A percentile compares a stretch with the other conserved stretches of the same genome.
These are phyloP conservation scores for Chrysoporthe puriensis DNA, from an alignment of 2,329 filamentous ascomycete genomes.

Conservation along the genomic window DNA sequence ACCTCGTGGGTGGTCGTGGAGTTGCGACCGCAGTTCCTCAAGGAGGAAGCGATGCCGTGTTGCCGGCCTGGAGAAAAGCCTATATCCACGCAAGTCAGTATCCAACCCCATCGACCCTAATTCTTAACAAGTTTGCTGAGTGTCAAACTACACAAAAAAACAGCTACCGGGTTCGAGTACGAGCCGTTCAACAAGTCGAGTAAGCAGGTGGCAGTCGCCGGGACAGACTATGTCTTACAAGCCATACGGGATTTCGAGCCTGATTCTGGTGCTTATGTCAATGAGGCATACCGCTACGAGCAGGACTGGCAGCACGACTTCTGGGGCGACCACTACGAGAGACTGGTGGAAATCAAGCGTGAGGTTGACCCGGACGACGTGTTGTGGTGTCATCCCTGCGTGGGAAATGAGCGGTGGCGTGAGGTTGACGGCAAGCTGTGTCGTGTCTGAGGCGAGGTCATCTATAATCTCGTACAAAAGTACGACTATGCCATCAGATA, in stretches of 20 bases:
- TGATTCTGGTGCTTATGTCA: constrained; percentile 33
- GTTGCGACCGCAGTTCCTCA: too few relatives aligned
- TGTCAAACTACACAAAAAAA: background rate
- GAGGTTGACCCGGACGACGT: constrained; percentile 43
- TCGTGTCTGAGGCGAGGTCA: background rate
- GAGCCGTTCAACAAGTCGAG: background rate
- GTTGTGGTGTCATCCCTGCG: constrained; percentile 45
- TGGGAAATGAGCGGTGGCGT: constrained; percentile 39
- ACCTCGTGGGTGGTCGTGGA: too few relatives aligned
- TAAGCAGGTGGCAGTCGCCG: background rate
- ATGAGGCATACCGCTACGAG: constrained; percentile 35
- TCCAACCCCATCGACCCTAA: too few relatives aligned
- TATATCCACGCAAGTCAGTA: too few relatives aligned
- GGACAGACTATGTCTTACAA: background rate
- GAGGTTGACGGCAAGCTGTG: constrained; percentile 30
- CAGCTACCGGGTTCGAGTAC: background rate
- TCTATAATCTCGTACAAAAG: background rate
- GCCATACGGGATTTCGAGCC: constrained; percentile 36
- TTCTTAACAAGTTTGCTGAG: too few relatives aligned
- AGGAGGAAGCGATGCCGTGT: too few relatives aligned
- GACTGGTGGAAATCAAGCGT: constrained; percentile 42
- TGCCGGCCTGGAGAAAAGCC: too few relatives aligned
- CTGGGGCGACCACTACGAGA: constrained; percentile 40
- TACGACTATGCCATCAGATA: background rate
- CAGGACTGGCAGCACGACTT: constrained; percentile 33